Evolutionary conservation across 2,329 filamentous ascomycete species (phyloP).

Genomic region (Trematosphaeria pertusa): DNA sequence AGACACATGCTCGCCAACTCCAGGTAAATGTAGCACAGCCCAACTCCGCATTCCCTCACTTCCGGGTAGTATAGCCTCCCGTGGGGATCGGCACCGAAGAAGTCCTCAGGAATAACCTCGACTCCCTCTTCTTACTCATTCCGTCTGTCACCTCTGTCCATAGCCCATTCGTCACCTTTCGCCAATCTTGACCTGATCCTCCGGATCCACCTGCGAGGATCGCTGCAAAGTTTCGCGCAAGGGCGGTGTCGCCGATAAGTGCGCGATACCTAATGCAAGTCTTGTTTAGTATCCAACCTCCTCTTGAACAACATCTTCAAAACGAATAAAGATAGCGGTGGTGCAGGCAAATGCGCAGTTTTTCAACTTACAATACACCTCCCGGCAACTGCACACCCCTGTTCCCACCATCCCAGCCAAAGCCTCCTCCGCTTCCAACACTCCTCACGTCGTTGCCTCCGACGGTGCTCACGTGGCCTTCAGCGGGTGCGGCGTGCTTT

Average conservation of each 20-base stretch:
- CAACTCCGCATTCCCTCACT: no score
- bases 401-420: constrained; percentile 28
- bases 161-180: no score
- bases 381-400: constrained; percentile 39
- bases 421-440: constrained; percentile 17
- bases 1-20: no score
- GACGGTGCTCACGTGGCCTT: constrained; percentile 53
- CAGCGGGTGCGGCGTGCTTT: constrained; percentile 63
- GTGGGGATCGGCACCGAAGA: no score
- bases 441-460: constrained; percentile 41
- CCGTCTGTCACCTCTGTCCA: no score
- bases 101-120: no score
- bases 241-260: not conserved
- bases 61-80: no score
- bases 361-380: constrained; percentile 36
- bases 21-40: no score
- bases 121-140: no score
- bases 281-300: not conserved
- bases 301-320: not conserved
- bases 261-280: constrained; percentile 2
- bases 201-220: constrained; percentile 7
- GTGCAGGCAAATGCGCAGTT: constrained; percentile 2
- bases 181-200: not conserved
- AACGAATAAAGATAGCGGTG: constrained; percentile 2
- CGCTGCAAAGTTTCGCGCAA: not conserved